Evolutionary conservation across 2,329 filamentous ascomycete species (phyloP).

Genomic region (Exophiala xenobiotica): DNA sequence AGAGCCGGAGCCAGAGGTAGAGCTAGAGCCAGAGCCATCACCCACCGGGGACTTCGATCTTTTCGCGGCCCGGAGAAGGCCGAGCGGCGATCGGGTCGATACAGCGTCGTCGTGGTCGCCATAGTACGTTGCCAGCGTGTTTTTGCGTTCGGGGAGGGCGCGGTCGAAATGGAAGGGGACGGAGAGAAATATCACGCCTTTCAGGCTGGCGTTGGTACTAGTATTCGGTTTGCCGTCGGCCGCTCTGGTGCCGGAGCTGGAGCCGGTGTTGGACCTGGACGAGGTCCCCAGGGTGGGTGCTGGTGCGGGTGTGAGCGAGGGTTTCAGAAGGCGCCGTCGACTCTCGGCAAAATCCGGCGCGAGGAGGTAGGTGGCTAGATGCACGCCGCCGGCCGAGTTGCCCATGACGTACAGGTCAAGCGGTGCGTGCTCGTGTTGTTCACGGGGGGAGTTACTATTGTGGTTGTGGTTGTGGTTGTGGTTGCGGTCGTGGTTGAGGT

Average conservation of each 20-base stretch:
- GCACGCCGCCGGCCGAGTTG: conserved; percentile 44
- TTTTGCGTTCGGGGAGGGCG: neutral
- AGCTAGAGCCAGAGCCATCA: too few species aligned
- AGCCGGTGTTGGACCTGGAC: too few species aligned
- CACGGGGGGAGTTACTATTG: too few species aligned
- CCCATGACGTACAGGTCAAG: conserved; percentile 42
- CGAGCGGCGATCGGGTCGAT: conserved; percentile 2
- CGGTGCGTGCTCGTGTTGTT: conserved; percentile 29
- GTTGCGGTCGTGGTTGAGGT: too few species aligned
- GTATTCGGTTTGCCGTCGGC: too few species aligned
- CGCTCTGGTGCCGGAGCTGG: too few species aligned
- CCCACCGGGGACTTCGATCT: neutral
- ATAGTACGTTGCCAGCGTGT: conserved; percentile 14
- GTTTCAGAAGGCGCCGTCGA: neutral
- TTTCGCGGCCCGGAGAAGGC: conserved; percentile 15
- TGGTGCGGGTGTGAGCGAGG: neutral
- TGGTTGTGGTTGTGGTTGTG: too few species aligned
- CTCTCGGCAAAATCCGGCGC: conserved; percentile 11
- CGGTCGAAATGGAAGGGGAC: conserved; percentile 14
- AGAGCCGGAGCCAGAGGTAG: too few species aligned
- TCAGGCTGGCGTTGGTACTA: neutral
- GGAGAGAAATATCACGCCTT: conserved; percentile 6
- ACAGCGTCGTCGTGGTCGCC: conserved; percentile 3
- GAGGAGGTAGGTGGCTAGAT: conserved; percentile 40
- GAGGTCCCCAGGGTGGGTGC: too few species aligned